Percentiles rank a stretch among this genome's conserved stretches.
phyloP scores from a whole-genome alignment of 176 grass and related monocot genomes.

The Avena atlantica region DNA sequence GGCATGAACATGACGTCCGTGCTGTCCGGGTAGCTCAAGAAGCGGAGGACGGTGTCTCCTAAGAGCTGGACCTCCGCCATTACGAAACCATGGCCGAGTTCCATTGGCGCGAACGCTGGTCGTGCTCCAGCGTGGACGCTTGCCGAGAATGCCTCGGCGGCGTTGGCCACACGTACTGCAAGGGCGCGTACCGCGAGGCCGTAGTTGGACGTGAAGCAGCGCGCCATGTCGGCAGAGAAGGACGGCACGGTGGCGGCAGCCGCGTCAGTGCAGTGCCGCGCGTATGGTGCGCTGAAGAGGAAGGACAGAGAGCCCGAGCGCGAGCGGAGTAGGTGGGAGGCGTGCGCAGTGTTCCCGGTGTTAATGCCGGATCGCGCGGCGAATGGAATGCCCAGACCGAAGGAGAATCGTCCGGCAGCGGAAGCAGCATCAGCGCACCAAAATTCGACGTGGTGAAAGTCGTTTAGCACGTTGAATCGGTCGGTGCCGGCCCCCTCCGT shows the following conservation, averaged over 20 bases:
- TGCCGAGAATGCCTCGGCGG: slow-evolving; percentile 62
- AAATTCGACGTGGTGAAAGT: background rate
- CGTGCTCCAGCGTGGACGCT: slow-evolving; percentile 71
- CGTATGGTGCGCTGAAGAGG: slow-evolving; percentile 80
- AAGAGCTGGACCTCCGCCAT: slow-evolving; percentile 83
- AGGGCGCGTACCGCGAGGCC: slow-evolving; percentile 81
- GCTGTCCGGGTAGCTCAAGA: slow-evolving; percentile 55
- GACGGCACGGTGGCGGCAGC: slow-evolving; percentile 60
- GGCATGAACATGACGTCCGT: slow-evolving; percentile 52
- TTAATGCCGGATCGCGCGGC: background rate
- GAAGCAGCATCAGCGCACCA: background rate
- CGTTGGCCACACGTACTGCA: slow-evolving; percentile 66
- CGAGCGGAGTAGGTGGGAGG: background rate
- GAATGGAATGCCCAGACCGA: background rate
- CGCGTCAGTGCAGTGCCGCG: slow-evolving; percentile 13
- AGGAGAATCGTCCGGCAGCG: background rate
- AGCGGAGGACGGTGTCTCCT: slow-evolving; percentile 77
- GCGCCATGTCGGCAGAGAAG: slow-evolving; percentile 52
- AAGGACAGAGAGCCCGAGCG: slow-evolving; percentile 71
- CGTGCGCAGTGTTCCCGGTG: background rate
- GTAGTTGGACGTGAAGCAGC: slow-evolving; percentile 56
- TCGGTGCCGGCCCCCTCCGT: background rate
- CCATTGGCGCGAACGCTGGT: slow-evolving; percentile 59
- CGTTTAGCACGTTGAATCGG: background rate
- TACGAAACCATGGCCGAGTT: slow-evolving; percentile 66